Base-by-base conservation (phyloP, 352 stramenopile species). In the Aphanomyces euteiches region DNA sequence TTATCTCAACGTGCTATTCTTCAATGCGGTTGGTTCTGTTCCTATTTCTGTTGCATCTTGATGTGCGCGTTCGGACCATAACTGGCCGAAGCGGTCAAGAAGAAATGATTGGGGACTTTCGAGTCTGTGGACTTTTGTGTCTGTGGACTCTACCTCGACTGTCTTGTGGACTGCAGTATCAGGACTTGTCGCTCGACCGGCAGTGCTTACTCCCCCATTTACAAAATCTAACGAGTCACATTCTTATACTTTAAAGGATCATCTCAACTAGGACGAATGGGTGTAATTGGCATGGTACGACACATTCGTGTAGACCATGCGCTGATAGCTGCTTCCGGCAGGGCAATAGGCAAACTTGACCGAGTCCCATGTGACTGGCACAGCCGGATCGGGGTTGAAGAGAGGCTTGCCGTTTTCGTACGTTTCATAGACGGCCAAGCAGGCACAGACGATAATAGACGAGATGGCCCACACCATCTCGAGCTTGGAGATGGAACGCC, bases 261-360 rank as follows among this genome's bases (percentile, higher is more conserved):
- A n/a, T 63, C 17, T 28, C 28, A 28, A 28, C 28, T 28, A 28
- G 1, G 28, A 28, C 28, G 21, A 21, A 19, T 63, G 56, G n/a
- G 38, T 63, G 40, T 63, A 28, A 28, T 28, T 28, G 28, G 28
- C 28, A 50, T 50, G 43, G 39, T 57, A 67, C 39, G 60, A 54
- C 60, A 41, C 54, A 41, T 67, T 67, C 38, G 60, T 67, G 60
- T 67, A 67, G 7, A 67, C 60, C 60, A 67, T 67, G 28, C 54
- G 50, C 8, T 19, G 28, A 41, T 56, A 67, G 37, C 47, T 37
- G 17, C 60, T 41, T 28, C 28, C 28, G 28, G 28, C 28, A 7
- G 41, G 10, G 60, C 60, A 67, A 41, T 34, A 58, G 4, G 60
- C 7, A 36, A 67, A 67, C 43, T 50, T 50, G 43, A n/a, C 10